Evolutionary conservation across 176 grass and related monocot species (phyloP), one percentile per base, ranked within the genome.

Genomic region (Lolium perenne): DNA sequence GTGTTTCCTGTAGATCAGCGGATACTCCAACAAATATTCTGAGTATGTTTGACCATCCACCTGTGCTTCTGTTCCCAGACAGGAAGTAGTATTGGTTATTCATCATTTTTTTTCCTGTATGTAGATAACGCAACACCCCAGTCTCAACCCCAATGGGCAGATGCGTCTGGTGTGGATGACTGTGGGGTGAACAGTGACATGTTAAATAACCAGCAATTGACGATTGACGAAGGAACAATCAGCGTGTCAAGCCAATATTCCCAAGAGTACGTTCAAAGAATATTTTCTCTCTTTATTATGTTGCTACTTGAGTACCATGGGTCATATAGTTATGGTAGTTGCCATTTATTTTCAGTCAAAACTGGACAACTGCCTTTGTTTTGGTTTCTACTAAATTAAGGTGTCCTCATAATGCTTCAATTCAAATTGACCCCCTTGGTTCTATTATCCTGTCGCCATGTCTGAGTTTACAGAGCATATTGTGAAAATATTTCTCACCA

Each of bases 151-250:
- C 93, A 91, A 75, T 94, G 93, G 92, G 79, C 84, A 57, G 83
- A 77, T 67, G 78, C 69, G 4, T 66, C 94, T 67, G 74, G 78
- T 16, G 80, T 88, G 68, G 86, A 95, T 80, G 88, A 95, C 57
- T 90, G 71, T 74, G 89, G 81, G 7, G 53, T 89, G 62, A 94
- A 86, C 84, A 89, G 71, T 38, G 91, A 91, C 40, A 88, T 80
- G 65, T 40, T 92, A 69, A 88, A 89, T 84, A 89, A 83, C 49
- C 84, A 92, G 74, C 88, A 94, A 2, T 78, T 98, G 83, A 76
- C 66, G 18, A 90, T 98, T 4, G 96, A 98, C 83, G 96, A 95
- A 71, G 96, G 96, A 78, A 95, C 92, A 3, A 98, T 98, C 72
- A 91, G 75, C 23, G 51, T 95, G 48, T 98, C 96, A 67, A 85